Evolutionary conservation across 2,329 filamentous ascomycete genomes (phyloP).

Genomic region (Rhynchosporium graminicola): DNA sequence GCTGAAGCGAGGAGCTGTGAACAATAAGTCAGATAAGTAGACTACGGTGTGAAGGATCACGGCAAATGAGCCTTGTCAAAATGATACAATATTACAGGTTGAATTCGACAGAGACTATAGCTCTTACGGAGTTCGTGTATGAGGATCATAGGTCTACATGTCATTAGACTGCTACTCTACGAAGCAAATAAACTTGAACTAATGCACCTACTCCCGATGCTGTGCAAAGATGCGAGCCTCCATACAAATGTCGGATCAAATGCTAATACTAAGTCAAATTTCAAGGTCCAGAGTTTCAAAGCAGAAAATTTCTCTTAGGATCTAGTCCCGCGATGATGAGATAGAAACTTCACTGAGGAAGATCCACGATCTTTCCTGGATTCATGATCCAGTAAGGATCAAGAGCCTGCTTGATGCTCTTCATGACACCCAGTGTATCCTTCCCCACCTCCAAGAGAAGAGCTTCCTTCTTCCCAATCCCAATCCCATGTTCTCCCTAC

Average conservation of each 20-base stretch:
- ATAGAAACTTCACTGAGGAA: conserved; percentile 40
- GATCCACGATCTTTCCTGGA: conserved; percentile 87
- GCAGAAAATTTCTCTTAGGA: not conserved
- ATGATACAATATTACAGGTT: too few relatives aligned
- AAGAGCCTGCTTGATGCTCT: conserved; percentile 75
- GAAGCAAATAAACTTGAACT: too few relatives aligned
- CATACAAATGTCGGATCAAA: not conserved
- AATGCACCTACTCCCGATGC: not conserved
- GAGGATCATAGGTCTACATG: too few relatives aligned
- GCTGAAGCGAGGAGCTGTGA: not conserved
- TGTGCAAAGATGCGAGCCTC: not conserved
- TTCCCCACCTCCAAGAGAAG: conserved; percentile 77
- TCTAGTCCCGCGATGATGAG: not conserved
- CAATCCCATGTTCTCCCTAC: conserved; percentile 78
- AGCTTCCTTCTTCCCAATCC: conserved; percentile 81
- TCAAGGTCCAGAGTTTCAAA: not conserved
- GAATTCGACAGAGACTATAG: too few relatives aligned
- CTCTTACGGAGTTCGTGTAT: too few relatives aligned
- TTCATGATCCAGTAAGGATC: conserved; percentile 91
- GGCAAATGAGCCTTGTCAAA: not conserved
- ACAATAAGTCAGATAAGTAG: not conserved
- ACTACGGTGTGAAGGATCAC: not conserved
- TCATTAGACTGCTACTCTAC: too few relatives aligned
- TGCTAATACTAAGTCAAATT: too few relatives aligned
- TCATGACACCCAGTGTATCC: conserved; percentile 83